Base-by-base conservation (phyloP, 176 grass and related monocot species). In the Carex cristatella region DNA sequence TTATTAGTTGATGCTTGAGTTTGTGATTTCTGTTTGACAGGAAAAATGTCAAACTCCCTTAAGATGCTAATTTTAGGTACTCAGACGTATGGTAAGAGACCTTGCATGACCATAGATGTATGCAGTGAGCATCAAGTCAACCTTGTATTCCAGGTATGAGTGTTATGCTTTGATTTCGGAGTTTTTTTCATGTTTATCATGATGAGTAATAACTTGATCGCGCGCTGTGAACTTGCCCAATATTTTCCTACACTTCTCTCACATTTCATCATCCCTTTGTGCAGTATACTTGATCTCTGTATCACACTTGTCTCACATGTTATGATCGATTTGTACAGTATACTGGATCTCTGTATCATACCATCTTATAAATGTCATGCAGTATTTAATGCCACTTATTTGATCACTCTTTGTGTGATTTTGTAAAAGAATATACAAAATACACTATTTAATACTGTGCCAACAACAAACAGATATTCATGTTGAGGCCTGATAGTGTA, bases 91-190 rank as follows among this genome's bases (percentile, higher is more conserved):
- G 91, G 93, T 80, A 88, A 91, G 44, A 95, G 95, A 82, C 95
- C 95, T 31, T 94, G 89, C 78, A 82, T 93, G 69, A 89, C 58
- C 35, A 90, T 98, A 56, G 86, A 93, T 90, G 89, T 98, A 46
- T 92, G 93, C 70, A 90, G 86, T 82, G 91, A 93, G 86, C 89
- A 59, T 61, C 92, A 98, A 93, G 82, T 93, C 69, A 88, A 93
- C 85, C 88, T 98, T 40, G 88, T 87, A 76, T 85, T 95, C 81
- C 79, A 98, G 93, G 95, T 98, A 60, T 68, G 59, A 80, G 11
- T 77, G 37, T 31, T 77, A 56, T 54, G 19, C 23, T 76, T 55
- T 76, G 27, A 14, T 76, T 31, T 31, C 46, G 54, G 19, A 15
- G 23, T 76, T 53, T 56, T 54, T 77, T 77, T 8, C 23, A 55